These are phyloP conservation scores for Macadamia tetraphylla DNA, from an alignment of 164 flowering plant genomes.

Conservation along the genomic window DNA sequence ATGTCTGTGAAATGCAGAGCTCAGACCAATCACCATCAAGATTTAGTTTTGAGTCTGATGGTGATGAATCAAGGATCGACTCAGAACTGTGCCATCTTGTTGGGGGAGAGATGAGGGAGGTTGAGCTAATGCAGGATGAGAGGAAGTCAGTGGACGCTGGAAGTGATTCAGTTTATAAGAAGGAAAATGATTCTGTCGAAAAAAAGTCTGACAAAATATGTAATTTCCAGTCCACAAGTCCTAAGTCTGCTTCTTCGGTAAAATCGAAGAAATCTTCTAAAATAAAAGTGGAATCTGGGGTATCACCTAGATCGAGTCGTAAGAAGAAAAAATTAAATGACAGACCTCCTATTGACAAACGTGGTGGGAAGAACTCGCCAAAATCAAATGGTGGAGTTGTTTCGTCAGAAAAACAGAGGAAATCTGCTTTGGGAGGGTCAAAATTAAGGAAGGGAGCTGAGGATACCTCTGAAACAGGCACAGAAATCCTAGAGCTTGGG, in stretches of 20 bases:
- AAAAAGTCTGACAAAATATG: conserved; percentile 25
- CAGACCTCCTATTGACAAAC: conserved; percentile 42
- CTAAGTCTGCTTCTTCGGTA: conserved; percentile 35
- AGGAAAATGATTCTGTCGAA: conserved; percentile 30
- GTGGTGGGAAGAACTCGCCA: conserved; percentile 25
- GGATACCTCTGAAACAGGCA: conserved; percentile 40
- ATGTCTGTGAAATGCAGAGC: conserved; percentile 87
- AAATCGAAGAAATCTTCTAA: conserved; percentile 34
- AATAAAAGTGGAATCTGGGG: conserved; percentile 32
- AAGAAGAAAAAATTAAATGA: conserved; percentile 35
- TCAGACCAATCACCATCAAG: conserved; percentile 78
- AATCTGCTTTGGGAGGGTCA: conserved; percentile 24
- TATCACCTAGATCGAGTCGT: conserved; percentile 35
- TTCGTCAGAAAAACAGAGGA: conserved; percentile 39
- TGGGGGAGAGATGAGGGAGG: conserved; percentile 70
- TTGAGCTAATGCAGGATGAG: conserved; percentile 56
- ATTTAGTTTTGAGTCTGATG: conserved; percentile 66
- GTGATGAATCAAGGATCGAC: conserved; percentile 81
- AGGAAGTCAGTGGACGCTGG: conserved; percentile 31
- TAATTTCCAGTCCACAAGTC: conserved; percentile 27
- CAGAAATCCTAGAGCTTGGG: conserved; percentile 71
- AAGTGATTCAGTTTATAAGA: conserved; percentile 36
- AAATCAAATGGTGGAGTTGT: conserved; percentile 28
- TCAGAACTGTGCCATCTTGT: conserved; percentile 80
- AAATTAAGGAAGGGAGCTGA: conserved; percentile 40